A percentile compares a stretch with the other conserved stretches of the same genome.
phyloP scores from a whole-genome alignment of 108 stramenopile species.

The Fragilariopsis cylindrus region DNA sequence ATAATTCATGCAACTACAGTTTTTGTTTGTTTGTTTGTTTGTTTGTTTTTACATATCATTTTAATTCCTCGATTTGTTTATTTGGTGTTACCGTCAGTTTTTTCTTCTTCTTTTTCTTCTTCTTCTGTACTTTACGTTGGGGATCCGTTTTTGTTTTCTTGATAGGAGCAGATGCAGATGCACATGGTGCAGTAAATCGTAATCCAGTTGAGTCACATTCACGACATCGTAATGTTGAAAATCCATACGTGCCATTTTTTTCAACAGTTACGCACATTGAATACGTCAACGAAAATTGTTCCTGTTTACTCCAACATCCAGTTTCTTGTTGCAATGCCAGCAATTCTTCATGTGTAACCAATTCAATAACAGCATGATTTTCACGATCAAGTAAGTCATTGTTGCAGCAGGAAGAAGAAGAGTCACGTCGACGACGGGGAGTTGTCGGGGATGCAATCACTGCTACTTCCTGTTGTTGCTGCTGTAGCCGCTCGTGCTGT shows the following conservation, averaged over 20 bases:
- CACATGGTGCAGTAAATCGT: constrained; percentile 19
- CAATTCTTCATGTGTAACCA: constrained; percentile 76
- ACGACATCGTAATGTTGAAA: constrained; percentile 66
- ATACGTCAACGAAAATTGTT: constrained; percentile 11
- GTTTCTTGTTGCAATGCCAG: constrained; percentile 62
- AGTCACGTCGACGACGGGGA: neutral
- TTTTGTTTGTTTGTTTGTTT: too few relatives aligned
- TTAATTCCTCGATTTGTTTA: too few relatives aligned
- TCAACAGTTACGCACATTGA: constrained; percentile 25
- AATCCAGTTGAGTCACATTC: constrained; percentile 68
- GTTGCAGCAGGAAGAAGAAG: constrained; percentile 17
- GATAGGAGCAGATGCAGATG: constrained; percentile 30
- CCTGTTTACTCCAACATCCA: constrained; percentile 47
- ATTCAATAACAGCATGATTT: constrained; percentile 78
- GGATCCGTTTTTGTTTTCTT: constrained; percentile 24
- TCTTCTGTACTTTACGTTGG: constrained; percentile 26
- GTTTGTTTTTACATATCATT: too few relatives aligned
- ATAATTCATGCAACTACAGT: too few relatives aligned
- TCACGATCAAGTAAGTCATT: constrained; percentile 78
- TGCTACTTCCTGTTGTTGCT: constrained; percentile 10
- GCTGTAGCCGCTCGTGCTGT: constrained; percentile 23
- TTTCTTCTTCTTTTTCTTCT: too few relatives aligned
- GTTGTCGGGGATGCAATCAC: neutral
- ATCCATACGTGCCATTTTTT: constrained; percentile 35
- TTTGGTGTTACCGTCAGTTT: too few relatives aligned